Evolutionary conservation across 768 basidiomycete species (phyloP).

Genomic region (Podaxis carcinomalis): DNA sequence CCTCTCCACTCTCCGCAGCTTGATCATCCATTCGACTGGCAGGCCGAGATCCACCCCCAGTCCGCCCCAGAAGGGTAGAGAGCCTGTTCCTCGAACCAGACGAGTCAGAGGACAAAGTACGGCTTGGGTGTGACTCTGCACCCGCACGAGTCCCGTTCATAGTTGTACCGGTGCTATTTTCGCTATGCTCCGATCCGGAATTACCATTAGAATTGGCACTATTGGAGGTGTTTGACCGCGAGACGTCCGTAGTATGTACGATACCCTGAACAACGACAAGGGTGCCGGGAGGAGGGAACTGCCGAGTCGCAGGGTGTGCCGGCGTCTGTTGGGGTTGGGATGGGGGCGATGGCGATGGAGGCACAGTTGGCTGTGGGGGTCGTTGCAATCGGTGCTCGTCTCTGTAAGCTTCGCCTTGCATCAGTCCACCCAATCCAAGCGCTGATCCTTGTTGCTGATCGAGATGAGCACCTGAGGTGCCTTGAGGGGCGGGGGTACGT

Average conservation of each 20-base stretch:
- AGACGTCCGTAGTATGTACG: constrained; percentile 71
- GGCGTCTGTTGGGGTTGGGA: not conserved
- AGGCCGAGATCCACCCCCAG: constrained; percentile 32
- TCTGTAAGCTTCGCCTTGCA: not conserved
- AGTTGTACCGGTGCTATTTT: not conserved
- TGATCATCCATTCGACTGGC: constrained; percentile 16
- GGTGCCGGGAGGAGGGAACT: constrained; percentile 72
- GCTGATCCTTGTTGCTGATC: not conserved
- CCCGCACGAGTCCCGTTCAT: not conserved
- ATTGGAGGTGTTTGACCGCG: constrained; percentile 26
- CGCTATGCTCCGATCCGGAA: not conserved
- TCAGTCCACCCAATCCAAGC: not conserved
- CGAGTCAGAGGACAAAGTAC: not conserved
- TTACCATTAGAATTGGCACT: not conserved
- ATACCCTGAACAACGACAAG: constrained; percentile 83
- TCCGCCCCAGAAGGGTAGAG: constrained; percentile 22
- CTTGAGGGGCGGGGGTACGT: not conserved
- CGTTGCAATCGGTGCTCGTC: not conserved
- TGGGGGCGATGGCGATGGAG: not conserved
- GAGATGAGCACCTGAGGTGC: not conserved
- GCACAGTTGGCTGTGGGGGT: not conserved
- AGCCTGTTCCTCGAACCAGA: constrained; percentile 22
- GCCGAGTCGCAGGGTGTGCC: constrained; percentile 23
- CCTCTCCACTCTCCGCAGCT: constrained; percentile 8
- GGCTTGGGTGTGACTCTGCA: not conserved